Evolutionary conservation across 345 rosid species (phyloP).

Genomic region (Populus euphratica): DNA sequence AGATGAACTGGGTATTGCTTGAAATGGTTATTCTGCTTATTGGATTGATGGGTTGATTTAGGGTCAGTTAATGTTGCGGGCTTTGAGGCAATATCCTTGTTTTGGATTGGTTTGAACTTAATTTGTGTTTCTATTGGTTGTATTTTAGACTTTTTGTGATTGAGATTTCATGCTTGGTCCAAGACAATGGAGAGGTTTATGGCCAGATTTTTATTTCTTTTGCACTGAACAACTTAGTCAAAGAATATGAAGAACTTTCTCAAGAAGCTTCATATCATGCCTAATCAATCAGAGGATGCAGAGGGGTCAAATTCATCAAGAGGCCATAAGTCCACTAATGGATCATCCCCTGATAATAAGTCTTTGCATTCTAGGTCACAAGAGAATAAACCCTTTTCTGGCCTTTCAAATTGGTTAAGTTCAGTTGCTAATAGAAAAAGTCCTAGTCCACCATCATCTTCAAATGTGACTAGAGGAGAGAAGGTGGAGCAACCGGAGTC

Average conservation of each 20-base stretch:
- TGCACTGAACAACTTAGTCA: slow-evolving; percentile 37
- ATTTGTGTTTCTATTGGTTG: not conserved
- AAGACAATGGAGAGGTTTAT: slow-evolving; percentile 65
- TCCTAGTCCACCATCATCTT: slow-evolving; percentile 61
- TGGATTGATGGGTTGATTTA: slow-evolving; percentile 26
- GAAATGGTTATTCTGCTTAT: slow-evolving; percentile 31
- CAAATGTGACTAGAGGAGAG: slow-evolving; percentile 45
- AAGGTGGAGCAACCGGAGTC: slow-evolving; percentile 47
- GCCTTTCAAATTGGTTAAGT: slow-evolving; percentile 76
- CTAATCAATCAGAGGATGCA: slow-evolving; percentile 57
- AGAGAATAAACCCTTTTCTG: slow-evolving; percentile 67
- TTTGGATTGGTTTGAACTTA: slow-evolving; percentile 15
- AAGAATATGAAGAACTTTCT: slow-evolving; percentile 78
- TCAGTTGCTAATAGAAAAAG: slow-evolving; percentile 60
- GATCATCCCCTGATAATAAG: slow-evolving; percentile 42
- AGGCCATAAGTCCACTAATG: slow-evolving; percentile 47
- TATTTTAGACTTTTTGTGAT: slow-evolving; percentile 7
- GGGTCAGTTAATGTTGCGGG: slow-evolving; percentile 16
- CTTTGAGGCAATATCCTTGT: slow-evolving; percentile 10
- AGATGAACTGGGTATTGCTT: slow-evolving; percentile 31
- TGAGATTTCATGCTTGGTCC: slow-evolving; percentile 48
- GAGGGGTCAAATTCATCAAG: slow-evolving; percentile 64
- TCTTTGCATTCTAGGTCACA: slow-evolving; percentile 34
- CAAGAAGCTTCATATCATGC: slow-evolving; percentile 72
- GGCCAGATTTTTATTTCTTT: slow-evolving; percentile 51